Evolutionary conservation across 2,329 filamentous ascomycete species (phyloP).

Genomic region (Penicillium aurantiogriseum): DNA sequence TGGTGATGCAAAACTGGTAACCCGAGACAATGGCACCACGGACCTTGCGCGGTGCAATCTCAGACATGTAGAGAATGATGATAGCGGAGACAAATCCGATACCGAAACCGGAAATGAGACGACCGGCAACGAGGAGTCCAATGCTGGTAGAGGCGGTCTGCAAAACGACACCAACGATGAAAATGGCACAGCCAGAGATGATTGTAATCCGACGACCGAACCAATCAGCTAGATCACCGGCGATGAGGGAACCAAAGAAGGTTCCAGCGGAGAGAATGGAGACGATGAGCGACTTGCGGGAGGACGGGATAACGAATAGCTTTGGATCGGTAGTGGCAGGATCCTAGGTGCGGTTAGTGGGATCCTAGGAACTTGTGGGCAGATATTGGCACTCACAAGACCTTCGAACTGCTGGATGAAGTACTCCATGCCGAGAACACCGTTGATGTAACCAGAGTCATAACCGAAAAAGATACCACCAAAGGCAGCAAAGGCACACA

Average conservation of each 20-base stretch:
- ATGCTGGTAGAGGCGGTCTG: slow-evolving; percentile 60
- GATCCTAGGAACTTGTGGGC: neutral
- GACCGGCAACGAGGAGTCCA: slow-evolving; percentile 67
- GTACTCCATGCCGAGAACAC: slow-evolving; percentile 52
- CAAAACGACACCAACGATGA: slow-evolving; percentile 65
- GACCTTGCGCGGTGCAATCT: slow-evolving; percentile 71
- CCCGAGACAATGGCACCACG: slow-evolving; percentile 76
- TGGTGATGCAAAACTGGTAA: slow-evolving; percentile 80
- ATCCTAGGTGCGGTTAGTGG: slow-evolving; percentile 14
- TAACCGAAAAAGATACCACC: slow-evolving; percentile 62
- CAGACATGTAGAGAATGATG: slow-evolving; percentile 84
- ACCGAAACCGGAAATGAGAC: slow-evolving; percentile 72
- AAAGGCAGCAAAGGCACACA: slow-evolving; percentile 61
- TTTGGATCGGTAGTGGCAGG: slow-evolving; percentile 28
- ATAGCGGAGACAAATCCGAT: slow-evolving; percentile 79
- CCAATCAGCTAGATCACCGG: slow-evolving; percentile 73
- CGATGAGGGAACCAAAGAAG: slow-evolving; percentile 75
- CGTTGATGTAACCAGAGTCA: slow-evolving; percentile 57
- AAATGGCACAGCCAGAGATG: slow-evolving; percentile 69
- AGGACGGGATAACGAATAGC: slow-evolving; percentile 47
- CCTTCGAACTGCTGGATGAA: slow-evolving; percentile 46
- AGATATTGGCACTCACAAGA: slow-evolving; percentile 25
- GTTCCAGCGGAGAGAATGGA: slow-evolving; percentile 76
- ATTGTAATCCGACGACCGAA: slow-evolving; percentile 66
- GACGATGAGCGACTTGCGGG: slow-evolving; percentile 62